Evolutionary conservation across 2,329 filamentous ascomycete genomes (phyloP), one percentile per base, ranked within the genome.

Genomic region (Ramularia endophylla): DNA sequence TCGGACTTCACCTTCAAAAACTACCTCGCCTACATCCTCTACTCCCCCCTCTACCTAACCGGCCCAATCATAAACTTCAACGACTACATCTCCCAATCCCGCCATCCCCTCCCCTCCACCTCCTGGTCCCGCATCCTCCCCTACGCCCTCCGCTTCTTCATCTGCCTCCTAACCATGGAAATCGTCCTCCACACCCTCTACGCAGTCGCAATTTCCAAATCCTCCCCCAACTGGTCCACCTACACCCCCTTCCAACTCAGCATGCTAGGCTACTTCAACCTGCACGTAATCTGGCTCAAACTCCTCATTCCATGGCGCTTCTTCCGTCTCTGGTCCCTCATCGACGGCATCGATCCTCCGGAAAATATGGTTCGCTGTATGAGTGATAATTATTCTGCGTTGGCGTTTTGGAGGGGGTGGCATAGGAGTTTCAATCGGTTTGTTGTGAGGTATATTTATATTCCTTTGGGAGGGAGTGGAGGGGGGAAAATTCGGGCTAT

Each of bases 321-420:
- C 63, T 97, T 97, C 77, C 85, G 94, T 4, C 79, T 98, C n/a
- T 98, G 92, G 92, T 75, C 87, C 0, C 75, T 98, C 3, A 61
- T 89, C 12, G 92, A 98, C 62, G 87, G 86, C 47, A 80, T 98
- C 53, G 92, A 98, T 59, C 87, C 92, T 0, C 90, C 92, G 0
- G 92, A 98, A 68, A 98, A 98, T 68, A 95, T 98, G 87, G 78
- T 95, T 40, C 85, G 92, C 53, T 98, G 94, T 66, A 87, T 95
- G 67, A 89, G 82, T 59, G 81, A 98, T 70, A 97, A 97, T 64
- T 95, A 89, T 70, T 89, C 84, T 50, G 84, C 87, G 0, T 75
- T 89, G 29, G 81, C 83, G 15, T 98, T 98, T 69, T 98, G 92
- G 92, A 85, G 92, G 48, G 82, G 81, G 22, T 98, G 94, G 94